Percentiles rank a stretch among this genome's conserved stretches.
phyloP scores from a whole-genome alignment of 208 protist species.

The Crithidia brevicula region DNA sequence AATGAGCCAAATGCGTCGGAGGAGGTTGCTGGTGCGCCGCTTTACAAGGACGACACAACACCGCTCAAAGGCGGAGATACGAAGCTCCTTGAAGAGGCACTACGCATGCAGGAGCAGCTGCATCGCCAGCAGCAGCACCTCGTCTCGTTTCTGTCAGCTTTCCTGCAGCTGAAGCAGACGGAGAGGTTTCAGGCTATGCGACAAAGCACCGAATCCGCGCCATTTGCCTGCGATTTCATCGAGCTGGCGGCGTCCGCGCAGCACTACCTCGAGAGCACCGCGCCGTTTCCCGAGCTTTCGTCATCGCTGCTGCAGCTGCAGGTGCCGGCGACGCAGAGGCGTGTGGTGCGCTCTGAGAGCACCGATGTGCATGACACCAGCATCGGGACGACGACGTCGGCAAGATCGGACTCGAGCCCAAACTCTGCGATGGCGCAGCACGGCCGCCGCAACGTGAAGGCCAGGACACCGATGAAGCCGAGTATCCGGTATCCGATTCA shows the following conservation, averaged over 20 bases:
- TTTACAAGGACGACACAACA: background rate
- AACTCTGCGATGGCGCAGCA: background rate
- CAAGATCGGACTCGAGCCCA: slow-evolving; percentile 16
- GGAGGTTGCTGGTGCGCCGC: background rate
- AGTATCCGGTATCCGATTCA: slow-evolving; percentile 31
- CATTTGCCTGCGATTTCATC: slow-evolving; percentile 53
- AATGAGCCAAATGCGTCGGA: background rate
- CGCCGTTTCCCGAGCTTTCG: background rate
- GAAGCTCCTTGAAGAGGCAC: background rate
- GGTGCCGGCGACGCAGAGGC: slow-evolving; percentile 22
- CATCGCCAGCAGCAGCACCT: slow-evolving; percentile 19
- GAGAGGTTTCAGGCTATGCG: slow-evolving; percentile 40
- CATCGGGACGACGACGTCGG: slow-evolving; percentile 20
- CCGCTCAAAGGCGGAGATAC: background rate
- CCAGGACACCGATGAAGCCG: slow-evolving; percentile 37
- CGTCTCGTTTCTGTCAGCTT: slow-evolving; percentile 18
- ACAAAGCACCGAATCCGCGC: slow-evolving; percentile 30
- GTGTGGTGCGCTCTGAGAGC: slow-evolving; percentile 6
- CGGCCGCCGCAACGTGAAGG: slow-evolving; percentile 3
- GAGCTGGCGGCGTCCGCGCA: slow-evolving; percentile 45
- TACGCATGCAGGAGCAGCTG: background rate
- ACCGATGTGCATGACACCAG: slow-evolving; percentile 21
- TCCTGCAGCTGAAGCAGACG: slow-evolving; percentile 40
- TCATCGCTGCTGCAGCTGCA: background rate
- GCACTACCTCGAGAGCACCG: slow-evolving; percentile 33